Evolutionary conservation across 225 moss, liverwort and hornwort species (phyloP).

Genomic region (Ulota crispa): DNA sequence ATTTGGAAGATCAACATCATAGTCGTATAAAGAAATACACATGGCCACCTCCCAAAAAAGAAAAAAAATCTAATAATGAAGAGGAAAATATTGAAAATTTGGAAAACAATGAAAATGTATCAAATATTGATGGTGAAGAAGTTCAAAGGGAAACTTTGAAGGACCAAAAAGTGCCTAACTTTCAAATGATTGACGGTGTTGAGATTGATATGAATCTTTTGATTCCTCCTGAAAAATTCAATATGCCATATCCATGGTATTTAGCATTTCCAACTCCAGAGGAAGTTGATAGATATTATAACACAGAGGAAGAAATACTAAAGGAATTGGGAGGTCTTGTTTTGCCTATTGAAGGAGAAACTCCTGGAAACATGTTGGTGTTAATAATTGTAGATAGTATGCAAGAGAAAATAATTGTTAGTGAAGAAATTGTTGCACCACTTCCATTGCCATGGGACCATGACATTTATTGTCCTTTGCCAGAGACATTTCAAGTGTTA

Average conservation of each 20-base stretch:
- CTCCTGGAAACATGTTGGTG: conserved; percentile 25
- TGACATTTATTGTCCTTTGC: conserved; percentile 47
- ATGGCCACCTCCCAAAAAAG: neutral
- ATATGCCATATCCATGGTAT: conserved; percentile 68
- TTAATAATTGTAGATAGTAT: conserved; percentile 33
- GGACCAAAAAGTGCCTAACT: neutral
- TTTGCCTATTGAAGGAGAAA: conserved; percentile 8
- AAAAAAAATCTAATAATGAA: neutral
- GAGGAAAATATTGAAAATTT: fast-evolving
- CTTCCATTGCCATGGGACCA: conserved; percentile 60
- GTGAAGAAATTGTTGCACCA: conserved; percentile 42
- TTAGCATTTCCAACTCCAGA: conserved; percentile 61
- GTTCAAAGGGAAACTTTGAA: neutral
- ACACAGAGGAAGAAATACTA: conserved; percentile 41
- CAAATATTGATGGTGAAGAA: neutral
- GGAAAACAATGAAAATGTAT: neutral
- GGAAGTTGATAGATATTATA: conserved; percentile 60
- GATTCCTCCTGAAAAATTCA: conserved; percentile 31
- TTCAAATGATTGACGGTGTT: conserved; percentile 26
- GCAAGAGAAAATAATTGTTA: conserved; percentile 30
- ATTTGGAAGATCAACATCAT: conserved; percentile 58
- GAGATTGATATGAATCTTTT: conserved; percentile 37
- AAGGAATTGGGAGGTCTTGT: conserved; percentile 39
- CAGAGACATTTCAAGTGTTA: conserved; percentile 52
- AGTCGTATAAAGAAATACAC: conserved; percentile 41